Base-by-base conservation (phyloP, 208 protist genomes). In the Strigomonas culicis region DNA sequence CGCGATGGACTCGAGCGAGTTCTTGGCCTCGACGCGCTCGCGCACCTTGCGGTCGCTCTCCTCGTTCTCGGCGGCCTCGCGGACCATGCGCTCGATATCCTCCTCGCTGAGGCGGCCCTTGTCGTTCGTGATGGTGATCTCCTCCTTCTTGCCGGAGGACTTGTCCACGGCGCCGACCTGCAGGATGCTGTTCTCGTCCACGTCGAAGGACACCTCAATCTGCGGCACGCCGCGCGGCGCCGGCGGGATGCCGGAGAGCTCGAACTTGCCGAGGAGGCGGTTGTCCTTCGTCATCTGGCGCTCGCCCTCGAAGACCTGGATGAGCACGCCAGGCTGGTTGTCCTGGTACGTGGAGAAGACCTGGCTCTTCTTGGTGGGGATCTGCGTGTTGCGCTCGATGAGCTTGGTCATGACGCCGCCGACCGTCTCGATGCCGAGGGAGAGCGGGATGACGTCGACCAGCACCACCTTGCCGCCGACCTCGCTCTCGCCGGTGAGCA, bases 271-370 rank as follows among this genome's bases (percentile, higher is more conserved):
- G 13, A 99, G 88, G 7, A 97, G 80, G 82, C 99, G 98, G 96
- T 99, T 99, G 85, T 99, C 92, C 63, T 90, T 88, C 51, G 98
- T 99, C 73, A 97, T 82, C 17, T 86, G 68, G 27, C 98, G 97
- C 88, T 99, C 98, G 61, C 99, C 99, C 77, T 99, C 98, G 77
- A 92, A 99, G 22, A 99, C 97, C 82, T 98, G 94, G 67, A 99
- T 98, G 57, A 98, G 80, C 51, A 99, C 98, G 56, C 90, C 97
- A 17, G 82, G 74, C 90, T 99, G 98, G 82, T 99, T 98, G 78
- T 99, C 97, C 62, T 95, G 72, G 17, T 89, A 78, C n/a, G 92
- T 97, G 96, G 61, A 99, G 97, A 99, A 99, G 63, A 96, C 91
- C 75, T 93, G 85, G 76, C 73, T 88, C 24, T 72, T 78, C 51